A percentile compares a stretch with the other conserved stretches of the same genome.
Conservation (phyloP, 1,284 basidiomycete species). For the Stygiomarasmius scandens region DNA sequence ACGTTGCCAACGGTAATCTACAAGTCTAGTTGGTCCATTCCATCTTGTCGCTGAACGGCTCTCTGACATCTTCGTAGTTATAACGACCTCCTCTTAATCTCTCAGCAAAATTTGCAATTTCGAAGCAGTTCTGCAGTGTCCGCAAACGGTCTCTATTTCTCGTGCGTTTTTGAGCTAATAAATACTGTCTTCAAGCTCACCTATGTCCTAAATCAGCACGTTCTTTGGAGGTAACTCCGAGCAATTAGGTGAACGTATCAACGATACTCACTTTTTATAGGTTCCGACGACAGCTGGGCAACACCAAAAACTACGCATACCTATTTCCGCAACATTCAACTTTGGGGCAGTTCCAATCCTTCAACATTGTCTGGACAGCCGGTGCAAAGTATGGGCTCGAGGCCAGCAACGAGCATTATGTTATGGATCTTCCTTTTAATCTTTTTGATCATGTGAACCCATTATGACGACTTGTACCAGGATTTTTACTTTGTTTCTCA, state of each 20-base stretch:
- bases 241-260: slow-evolving; percentile 3
- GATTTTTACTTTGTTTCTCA: no score
- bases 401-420: not conserved
- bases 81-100: slow-evolving; percentile 56
- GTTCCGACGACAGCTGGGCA: slow-evolving; percentile 66
- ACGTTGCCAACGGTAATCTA: slow-evolving; percentile 59
- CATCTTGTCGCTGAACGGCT: not conserved
- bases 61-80: slow-evolving; percentile 39
- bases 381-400: slow-evolving; percentile 24
- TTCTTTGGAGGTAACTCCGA: slow-evolving; percentile 65
- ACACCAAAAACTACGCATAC: slow-evolving; percentile 62
- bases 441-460: not conserved
- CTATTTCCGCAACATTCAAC: slow-evolving; percentile 68
- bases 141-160: slow-evolving; percentile 68
- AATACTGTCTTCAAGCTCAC: not conserved
- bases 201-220: slow-evolving; percentile 44
- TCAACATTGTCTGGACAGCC: slow-evolving; percentile 47
- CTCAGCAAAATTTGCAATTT: slow-evolving; percentile 54
- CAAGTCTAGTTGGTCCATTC: slow-evolving; percentile 50
- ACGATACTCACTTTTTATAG: slow-evolving; percentile 29
- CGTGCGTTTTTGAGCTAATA: no score
- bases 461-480: no score
- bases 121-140: slow-evolving; percentile 46
- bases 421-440: not conserved
- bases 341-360: slow-evolving; percentile 52